These are phyloP conservation scores for Naganishia sp. DNA, from an alignment of 1,284 basidiomycete species.

Conservation along the genomic window DNA sequence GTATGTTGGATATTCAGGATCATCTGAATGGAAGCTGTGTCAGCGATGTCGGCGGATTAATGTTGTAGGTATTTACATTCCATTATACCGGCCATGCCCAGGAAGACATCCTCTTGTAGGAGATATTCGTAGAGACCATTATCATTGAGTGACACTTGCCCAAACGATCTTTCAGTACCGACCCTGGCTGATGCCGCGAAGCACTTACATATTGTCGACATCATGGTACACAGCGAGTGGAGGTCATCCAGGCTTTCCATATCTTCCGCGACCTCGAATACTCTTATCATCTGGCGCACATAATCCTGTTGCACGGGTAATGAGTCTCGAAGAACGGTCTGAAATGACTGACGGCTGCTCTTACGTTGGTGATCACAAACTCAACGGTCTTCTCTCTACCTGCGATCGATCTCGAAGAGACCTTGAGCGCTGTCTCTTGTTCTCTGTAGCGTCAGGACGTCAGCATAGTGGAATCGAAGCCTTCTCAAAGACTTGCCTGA, in stretches of 20 bases:
- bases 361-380: conserved; percentile 31
- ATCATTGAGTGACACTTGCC: conserved; percentile 90
- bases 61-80: conserved; percentile 70
- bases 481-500: conserved; percentile 18
- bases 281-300: conserved; percentile 78
- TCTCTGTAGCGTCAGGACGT: conserved; percentile 1
- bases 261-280: conserved; percentile 87
- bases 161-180: conserved; percentile 7
- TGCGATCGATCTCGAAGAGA: conserved; percentile 22
- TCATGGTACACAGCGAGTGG: conserved; percentile 85
- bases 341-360: background rate
- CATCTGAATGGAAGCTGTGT: conserved; percentile 62
- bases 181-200: background rate
- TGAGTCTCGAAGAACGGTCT: background rate
- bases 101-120: conserved; percentile 87
- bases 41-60: conserved; percentile 22
- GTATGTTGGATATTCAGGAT: conserved; percentile 90
- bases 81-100: conserved; percentile 91
- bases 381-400: conserved; percentile 34
- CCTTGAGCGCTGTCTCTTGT: conserved; percentile 28
- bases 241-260: conserved; percentile 84
- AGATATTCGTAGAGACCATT: conserved; percentile 93
- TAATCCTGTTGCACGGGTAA: conserved; percentile 66
- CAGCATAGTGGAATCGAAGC: background rate
- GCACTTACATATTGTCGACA: conserved; percentile 88